Conservation (phyloP, 192 early-diverging fungal genomes). For the Diversispora eburnea region DNA sequence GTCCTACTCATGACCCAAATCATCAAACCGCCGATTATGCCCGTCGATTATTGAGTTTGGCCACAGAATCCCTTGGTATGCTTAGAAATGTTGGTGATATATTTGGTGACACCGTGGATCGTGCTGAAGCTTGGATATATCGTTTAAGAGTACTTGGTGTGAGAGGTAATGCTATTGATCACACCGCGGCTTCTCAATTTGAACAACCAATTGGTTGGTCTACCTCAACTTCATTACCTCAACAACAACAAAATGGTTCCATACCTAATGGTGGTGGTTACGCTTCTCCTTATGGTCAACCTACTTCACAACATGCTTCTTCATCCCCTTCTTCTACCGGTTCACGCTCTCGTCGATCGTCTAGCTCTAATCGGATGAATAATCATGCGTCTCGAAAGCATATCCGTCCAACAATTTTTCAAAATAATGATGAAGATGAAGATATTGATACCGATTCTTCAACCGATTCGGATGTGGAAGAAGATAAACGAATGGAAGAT, state of each 20-base stretch:
- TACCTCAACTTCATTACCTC: too few species aligned
- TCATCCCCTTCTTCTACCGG: neutral
- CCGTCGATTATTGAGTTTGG: slow-evolving; percentile 61
- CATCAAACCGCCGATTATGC: slow-evolving; percentile 53
- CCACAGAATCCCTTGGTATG: slow-evolving; percentile 67
- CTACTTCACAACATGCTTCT: neutral
- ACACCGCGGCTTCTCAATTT: neutral
- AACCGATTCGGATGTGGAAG: slow-evolving; percentile 3
- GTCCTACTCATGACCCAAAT: slow-evolving; percentile 32
- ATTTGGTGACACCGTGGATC: slow-evolving; percentile 64
- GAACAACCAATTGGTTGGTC: neutral
- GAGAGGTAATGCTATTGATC: neutral
- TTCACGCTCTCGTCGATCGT: slow-evolving; percentile 3
- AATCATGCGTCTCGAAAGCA: neutral
- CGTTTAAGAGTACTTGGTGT: slow-evolving; percentile 41
- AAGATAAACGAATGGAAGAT: slow-evolving; percentile 21
- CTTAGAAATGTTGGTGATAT: slow-evolving; percentile 59
- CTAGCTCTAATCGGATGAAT: neutral
- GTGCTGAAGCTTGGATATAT: slow-evolving; percentile 64
- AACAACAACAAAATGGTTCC: too few species aligned
- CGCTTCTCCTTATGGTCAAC: neutral
- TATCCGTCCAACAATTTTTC: neutral
- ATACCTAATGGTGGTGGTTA: neutral
- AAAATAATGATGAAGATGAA: neutral
- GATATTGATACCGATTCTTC: slow-evolving; percentile 21